Evolutionary conservation across 2,329 filamentous ascomycete genomes (phyloP), one percentile per base, ranked within the genome.

Genomic region (Neocatenulostroma microsporum): DNA sequence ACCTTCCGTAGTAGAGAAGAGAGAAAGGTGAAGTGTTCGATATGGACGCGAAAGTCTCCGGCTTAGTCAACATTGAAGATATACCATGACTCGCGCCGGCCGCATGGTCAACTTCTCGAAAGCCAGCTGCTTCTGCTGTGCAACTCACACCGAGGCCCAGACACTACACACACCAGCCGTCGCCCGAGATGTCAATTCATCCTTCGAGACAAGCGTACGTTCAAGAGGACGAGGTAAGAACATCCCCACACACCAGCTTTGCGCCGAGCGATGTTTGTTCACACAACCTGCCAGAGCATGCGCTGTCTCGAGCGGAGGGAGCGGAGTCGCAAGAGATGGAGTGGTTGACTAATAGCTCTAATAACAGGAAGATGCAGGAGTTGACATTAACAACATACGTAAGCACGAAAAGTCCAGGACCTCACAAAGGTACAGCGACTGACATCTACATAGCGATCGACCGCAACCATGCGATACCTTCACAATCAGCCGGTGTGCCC

Each of bases 181-280:
- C n/a, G n/a, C n/a, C n/a, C n/a, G n/a, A 20, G 8, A 48, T 48
- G 45, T 37, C 45, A 27, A 47, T 54, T 18, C 89, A 95, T 69
- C 89, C 89, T 40, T 79, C 89, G 60, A 78, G 91, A 48, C 82
- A 89, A 64, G 89, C 89, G 27, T 95, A 93, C 63, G 87, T 96
- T 47, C 89, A 96, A 71, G 89, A 95, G 57, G 79, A 72, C 35
- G 74, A 81, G 69, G 80, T 83, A 72, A 69, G 74, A 55, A n/a
- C 34, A 21, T 39, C 37, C 36, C 24, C 27, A 29, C 21, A 28
- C 26, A 40, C 36, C 36, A n/a, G n/a, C n/a, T n/a, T 34, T 15
- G 38, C 40, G 32, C 36, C 25, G 35, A 34, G 28, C 37, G 42
- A 41, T 40, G 46, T 45, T 50, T 58, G 55, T 61, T 58, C 54